Conservation (phyloP, 75 land plant genomes). For the Sequoia sempervirens region DNA sequence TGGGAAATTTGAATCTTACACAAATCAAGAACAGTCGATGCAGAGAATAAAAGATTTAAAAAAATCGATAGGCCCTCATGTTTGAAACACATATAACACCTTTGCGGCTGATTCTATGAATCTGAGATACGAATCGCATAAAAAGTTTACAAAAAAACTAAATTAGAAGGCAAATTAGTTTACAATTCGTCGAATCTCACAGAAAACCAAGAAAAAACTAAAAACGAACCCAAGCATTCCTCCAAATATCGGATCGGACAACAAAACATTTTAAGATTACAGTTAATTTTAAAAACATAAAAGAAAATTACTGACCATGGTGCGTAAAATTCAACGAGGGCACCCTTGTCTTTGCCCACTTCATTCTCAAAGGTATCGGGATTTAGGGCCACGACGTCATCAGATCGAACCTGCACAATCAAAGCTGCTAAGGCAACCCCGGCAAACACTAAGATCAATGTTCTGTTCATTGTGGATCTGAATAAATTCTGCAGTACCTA, state of each 20-base stretch:
- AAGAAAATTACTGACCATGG: constrained; percentile 55
- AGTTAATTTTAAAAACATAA: background rate
- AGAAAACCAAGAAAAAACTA: background rate
- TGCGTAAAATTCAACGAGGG: constrained; percentile 96
- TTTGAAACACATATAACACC: no score
- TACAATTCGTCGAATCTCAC: background rate
- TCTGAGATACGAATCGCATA: background rate
- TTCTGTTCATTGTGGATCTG: constrained; percentile 11
- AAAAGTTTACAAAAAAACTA: background rate
- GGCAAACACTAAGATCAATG: constrained; percentile 29
- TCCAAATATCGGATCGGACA: background rate
- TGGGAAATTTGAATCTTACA: background rate
- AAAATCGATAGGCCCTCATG: no score
- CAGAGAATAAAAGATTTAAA: no score
- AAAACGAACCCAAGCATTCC: background rate
- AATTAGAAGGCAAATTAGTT: background rate
- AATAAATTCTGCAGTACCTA: background rate
- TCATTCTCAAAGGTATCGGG: constrained; percentile 76
- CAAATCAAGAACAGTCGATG: background rate
- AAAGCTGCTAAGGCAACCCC: constrained; percentile 18
- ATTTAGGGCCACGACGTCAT: constrained; percentile 73
- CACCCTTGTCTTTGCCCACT: constrained; percentile 78
- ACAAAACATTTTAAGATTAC: background rate
- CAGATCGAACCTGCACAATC: constrained; percentile 26
- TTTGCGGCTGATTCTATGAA: background rate